phyloP scores from a whole-genome alignment of 1,139 yeast species.

The Yamadazyma blattariae region DNA sequence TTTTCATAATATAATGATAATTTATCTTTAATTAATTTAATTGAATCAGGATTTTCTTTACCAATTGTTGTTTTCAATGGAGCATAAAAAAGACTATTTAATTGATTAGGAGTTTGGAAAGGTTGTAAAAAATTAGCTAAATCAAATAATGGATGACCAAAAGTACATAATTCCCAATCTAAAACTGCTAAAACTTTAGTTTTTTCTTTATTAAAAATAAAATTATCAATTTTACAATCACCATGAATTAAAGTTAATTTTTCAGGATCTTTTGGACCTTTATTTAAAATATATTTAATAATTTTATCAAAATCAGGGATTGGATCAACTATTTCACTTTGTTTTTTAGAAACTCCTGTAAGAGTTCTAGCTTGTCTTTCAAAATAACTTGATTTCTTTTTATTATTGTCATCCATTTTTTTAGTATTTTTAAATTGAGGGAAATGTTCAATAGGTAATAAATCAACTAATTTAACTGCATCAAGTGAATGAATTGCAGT shows the following conservation, averaged over 20 bases:
- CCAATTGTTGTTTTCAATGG: slow-evolving; percentile 37
- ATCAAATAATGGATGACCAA: slow-evolving; percentile 67
- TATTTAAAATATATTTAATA: slow-evolving; percentile 38
- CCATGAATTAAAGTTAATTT: slow-evolving; percentile 57
- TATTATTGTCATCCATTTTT: slow-evolving; percentile 10
- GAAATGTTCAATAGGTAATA: slow-evolving; percentile 46
- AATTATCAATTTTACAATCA: slow-evolving; percentile 65
- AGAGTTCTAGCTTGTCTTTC: slow-evolving; percentile 55
- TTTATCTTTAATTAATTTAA: slow-evolving; percentile 19
- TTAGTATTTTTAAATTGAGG: slow-evolving; percentile 39
- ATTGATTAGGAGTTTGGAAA: slow-evolving; percentile 43
- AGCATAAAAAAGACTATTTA: slow-evolving; percentile 27
- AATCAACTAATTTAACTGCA: slow-evolving; percentile 39
- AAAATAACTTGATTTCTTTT: slow-evolving; percentile 37
- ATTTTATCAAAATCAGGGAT: slow-evolving; percentile 50
- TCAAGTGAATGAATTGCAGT: slow-evolving; percentile 54
- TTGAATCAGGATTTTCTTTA: slow-evolving; percentile 30
- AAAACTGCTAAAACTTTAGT: slow-evolving; percentile 54
- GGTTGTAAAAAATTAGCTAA: slow-evolving; percentile 61
- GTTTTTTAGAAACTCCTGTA: slow-evolving; percentile 46
- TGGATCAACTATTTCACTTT: slow-evolving; percentile 47
- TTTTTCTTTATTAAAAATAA: slow-evolving; percentile 51
- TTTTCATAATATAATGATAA: slow-evolving; percentile 26
- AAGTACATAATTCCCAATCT: slow-evolving; percentile 70
- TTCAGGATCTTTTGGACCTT: slow-evolving; percentile 49